phyloP scores from a whole-genome alignment of 1,139 yeast species.

The Zhuliangozyma blackwelliae region DNA sequence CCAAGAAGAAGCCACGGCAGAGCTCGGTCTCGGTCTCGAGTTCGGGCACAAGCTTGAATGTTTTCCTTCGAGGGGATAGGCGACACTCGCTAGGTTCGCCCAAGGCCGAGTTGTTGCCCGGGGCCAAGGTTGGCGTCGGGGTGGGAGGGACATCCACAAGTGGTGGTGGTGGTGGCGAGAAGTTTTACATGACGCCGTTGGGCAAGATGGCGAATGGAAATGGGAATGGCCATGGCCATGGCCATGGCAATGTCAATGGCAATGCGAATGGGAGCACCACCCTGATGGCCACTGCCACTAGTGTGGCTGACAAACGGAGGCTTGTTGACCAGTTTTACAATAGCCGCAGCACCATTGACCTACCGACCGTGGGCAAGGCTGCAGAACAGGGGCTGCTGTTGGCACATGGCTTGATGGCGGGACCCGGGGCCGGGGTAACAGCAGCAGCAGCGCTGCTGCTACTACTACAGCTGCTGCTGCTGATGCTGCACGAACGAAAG shows the following conservation, averaged over 20 bases:
- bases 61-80: conserved; percentile 6
- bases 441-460: not conserved
- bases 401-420: too few relatives aligned
- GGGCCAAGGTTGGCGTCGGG: conserved; percentile 9
- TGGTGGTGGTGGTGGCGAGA: not conserved
- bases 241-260: too few relatives aligned
- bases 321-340: conserved; percentile 42
- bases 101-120: conserved; percentile 5
- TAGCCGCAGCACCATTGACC: too few relatives aligned
- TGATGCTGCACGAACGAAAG: conserved; percentile 2
- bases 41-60: conserved; percentile 7
- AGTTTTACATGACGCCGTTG: too few relatives aligned
- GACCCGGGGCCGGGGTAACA: not conserved
- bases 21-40: not conserved
- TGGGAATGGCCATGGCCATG: too few relatives aligned
- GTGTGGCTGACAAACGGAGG: conserved; percentile 21
- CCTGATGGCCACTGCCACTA: not conserved
- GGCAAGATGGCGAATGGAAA: too few relatives aligned
- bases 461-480: not conserved
- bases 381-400: not conserved
- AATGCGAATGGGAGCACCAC: too few relatives aligned
- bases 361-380: too few relatives aligned
- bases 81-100: conserved; percentile 6
- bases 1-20: too few relatives aligned
- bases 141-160: not conserved